A percentile compares a stretch with the other conserved stretches of the same genome.
These are phyloP conservation scores for Limnanthes douglasii DNA, from an alignment of 345 rosid genomes.

Conservation along the genomic window DNA sequence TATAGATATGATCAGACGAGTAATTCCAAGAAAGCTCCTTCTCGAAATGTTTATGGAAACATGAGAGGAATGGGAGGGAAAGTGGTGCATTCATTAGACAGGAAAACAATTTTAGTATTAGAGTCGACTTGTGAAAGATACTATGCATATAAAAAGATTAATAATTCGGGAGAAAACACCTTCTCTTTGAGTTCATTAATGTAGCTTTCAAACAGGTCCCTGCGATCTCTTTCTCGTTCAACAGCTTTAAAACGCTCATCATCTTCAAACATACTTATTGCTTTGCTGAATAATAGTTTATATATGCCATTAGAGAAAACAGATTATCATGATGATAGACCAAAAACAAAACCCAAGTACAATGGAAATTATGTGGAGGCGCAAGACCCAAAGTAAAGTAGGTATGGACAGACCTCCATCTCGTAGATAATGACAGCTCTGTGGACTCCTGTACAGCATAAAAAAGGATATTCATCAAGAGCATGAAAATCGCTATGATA, in stretches of 20 bases:
- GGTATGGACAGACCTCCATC: conserved; percentile 72
- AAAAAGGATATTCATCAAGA: no score
- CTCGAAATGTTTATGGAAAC: no score
- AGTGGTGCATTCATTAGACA: neutral
- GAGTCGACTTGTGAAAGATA: no score
- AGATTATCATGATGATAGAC: conserved; percentile 4
- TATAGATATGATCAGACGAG: no score
- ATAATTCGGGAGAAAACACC: conserved; percentile 25
- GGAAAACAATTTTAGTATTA: neutral
- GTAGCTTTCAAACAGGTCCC: conserved; percentile 62
- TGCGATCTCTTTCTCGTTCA: conserved; percentile 87
- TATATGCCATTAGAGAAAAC: conserved; percentile 9
- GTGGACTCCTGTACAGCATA: conserved; percentile 36
- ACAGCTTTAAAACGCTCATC: conserved; percentile 80
- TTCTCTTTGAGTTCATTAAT: conserved; percentile 51
- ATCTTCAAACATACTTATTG: conserved; percentile 46
- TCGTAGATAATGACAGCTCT: conserved; percentile 57
- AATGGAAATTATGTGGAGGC: conserved; percentile 1
- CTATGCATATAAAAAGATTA: no score
- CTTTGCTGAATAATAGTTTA: conserved; percentile 53
- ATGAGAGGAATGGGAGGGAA: no score
- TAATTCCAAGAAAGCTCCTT: no score
- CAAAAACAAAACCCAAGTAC: conserved; percentile 3
- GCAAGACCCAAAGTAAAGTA: conserved; percentile 4
- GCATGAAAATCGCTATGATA: no score